Conservation (phyloP, 441 rosid species). For the Breynia disticha region DNA sequence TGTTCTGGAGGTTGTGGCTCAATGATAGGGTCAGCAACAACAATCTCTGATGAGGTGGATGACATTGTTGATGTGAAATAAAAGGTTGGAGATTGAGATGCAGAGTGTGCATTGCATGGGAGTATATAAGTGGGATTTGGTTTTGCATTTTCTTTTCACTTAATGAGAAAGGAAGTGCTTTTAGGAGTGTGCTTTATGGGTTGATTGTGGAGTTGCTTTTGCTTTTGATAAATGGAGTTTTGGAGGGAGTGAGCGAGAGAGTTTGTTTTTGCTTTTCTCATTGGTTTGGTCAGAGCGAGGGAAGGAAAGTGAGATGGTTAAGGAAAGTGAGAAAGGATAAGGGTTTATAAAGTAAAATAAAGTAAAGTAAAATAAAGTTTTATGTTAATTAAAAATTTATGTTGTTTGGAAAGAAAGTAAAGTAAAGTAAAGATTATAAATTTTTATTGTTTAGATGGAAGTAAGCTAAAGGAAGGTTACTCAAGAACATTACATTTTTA, state of each 20-base stretch:
- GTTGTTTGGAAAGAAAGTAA: too few species aligned
- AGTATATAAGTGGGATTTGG: conserved; percentile 6
- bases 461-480: too few species aligned
- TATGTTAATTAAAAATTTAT: too few species aligned
- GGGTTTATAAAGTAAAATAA: too few species aligned
- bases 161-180: conserved; percentile 15
- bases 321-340: too few species aligned
- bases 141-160: conserved; percentile 7
- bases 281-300: not conserved
- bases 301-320: too few species aligned
- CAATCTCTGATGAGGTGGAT: conserved; percentile 40
- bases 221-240: not conserved
- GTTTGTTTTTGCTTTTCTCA: not conserved
- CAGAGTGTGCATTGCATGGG: conserved; percentile 11
- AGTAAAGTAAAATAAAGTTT: too few species aligned
- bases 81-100: conserved; percentile 21
- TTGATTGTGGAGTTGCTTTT: not conserved
- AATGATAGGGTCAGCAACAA: conserved; percentile 49
- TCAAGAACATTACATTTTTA: too few species aligned
- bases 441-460: too few species aligned
- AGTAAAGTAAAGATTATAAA: too few species aligned
- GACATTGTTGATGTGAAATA: conserved; percentile 29
- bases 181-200: not conserved
- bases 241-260: conserved; percentile 3
- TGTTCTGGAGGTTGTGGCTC: conserved; percentile 12